A percentile compares a stretch with the other conserved stretches of the same genome.
These are phyloP conservation scores for Selaginella moellendorffii DNA, from an alignment of 75 land plant species.

Conservation along the genomic window DNA sequence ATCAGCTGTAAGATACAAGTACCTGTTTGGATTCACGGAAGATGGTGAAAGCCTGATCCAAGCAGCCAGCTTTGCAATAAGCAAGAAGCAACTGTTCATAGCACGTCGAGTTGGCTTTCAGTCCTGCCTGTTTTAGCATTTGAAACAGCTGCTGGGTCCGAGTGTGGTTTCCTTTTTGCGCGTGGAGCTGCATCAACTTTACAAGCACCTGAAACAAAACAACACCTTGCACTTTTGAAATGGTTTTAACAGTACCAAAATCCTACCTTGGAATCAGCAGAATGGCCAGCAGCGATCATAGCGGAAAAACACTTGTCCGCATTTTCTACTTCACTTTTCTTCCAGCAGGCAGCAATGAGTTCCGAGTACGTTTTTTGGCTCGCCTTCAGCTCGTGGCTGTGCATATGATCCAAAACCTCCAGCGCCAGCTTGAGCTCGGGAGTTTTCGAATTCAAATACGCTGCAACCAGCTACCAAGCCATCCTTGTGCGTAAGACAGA, in stretches of 20 bases:
- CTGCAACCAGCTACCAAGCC: neutral
- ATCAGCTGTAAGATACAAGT: neutral
- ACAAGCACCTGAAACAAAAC: constrained; percentile 14
- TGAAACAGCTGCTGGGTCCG: constrained; percentile 15
- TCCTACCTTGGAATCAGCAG: constrained; percentile 16
- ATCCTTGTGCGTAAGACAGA: neutral
- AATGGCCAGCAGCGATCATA: constrained; percentile 18
- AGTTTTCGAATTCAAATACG: neutral
- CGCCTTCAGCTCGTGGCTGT: neutral
- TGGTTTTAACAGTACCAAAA: too few species aligned
- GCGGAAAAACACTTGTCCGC: constrained; percentile 21
- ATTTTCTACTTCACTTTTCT: constrained; percentile 8
- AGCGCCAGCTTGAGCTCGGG: neutral
- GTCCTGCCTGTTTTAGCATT: constrained; percentile 14
- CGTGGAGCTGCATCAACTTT: constrained; percentile 32
- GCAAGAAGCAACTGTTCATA: constrained; percentile 23
- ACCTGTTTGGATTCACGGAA: constrained; percentile 27
- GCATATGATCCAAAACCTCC: neutral
- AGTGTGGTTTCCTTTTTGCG: constrained; percentile 13
- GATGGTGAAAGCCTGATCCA: constrained; percentile 24
- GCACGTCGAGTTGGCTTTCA: constrained; percentile 11
- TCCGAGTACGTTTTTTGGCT: neutral
- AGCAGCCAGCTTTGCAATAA: constrained; percentile 30
- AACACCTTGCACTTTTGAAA: too few species aligned
- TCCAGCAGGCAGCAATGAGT: constrained; percentile 15